phyloP scores from a whole-genome alignment of 2,329 filamentous ascomycete genomes.

The Microsporum ferrugineum region DNA sequence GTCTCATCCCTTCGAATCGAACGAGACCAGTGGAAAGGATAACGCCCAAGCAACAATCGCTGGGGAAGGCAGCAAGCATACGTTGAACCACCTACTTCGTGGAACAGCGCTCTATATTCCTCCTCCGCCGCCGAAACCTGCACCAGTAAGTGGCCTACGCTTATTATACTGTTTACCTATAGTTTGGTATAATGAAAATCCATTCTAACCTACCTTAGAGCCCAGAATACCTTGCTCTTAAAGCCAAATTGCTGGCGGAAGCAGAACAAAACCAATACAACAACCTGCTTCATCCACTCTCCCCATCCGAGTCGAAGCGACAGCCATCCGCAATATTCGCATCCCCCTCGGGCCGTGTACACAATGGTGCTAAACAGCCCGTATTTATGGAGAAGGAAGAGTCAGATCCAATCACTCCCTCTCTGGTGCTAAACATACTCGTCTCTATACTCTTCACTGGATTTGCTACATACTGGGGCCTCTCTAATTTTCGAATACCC shows the following conservation, averaged over 20 bases:
- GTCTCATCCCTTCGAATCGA: background rate
- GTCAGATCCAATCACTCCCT: constrained; percentile 36
- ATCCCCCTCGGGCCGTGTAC: constrained; percentile 41
- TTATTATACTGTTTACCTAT: background rate
- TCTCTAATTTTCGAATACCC: constrained; percentile 29
- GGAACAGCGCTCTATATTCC: constrained; percentile 62
- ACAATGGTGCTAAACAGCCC: constrained; percentile 25
- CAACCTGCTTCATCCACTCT: constrained; percentile 58
- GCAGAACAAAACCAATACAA: constrained; percentile 75
- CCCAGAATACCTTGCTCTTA: constrained; percentile 72
- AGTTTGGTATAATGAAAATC: background rate
- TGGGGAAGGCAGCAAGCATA: constrained; percentile 25
- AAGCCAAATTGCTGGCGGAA: constrained; percentile 70
- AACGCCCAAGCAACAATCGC: constrained; percentile 19
- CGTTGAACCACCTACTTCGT: constrained; percentile 58
- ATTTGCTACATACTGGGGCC: constrained; percentile 36
- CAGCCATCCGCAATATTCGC: constrained; percentile 36
- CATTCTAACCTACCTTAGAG: constrained; percentile 42
- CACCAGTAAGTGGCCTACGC: constrained; percentile 48
- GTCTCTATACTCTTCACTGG: constrained; percentile 67
- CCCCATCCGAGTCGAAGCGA: constrained; percentile 26
- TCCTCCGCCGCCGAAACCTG: constrained; percentile 68
- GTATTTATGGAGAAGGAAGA: constrained; percentile 23
- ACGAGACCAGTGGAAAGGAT: background rate
- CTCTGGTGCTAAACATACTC: constrained; percentile 76